Evolutionary conservation across 768 basidiomycete genomes (phyloP).

Genomic region (Glaciozyma antarctica): DNA sequence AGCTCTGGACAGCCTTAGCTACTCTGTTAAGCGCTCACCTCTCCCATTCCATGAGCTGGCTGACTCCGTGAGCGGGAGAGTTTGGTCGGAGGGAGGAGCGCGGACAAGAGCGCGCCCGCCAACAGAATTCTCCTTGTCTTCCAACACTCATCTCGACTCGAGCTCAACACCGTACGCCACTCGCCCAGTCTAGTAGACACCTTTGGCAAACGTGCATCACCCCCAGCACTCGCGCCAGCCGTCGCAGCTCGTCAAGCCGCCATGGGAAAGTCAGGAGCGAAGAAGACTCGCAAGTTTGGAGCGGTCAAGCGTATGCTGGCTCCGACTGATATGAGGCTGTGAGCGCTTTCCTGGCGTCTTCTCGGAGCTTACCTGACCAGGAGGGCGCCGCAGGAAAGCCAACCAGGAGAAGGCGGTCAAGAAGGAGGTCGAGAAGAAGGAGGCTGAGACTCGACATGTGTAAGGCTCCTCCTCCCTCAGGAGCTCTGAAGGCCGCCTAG

Average conservation of each 20-base stretch:
- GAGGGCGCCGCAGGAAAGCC: conserved; percentile 60
- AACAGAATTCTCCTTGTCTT: too few relatives aligned
- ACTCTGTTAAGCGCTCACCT: neutral
- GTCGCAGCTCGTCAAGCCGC: too few relatives aligned
- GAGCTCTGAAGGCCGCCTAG: neutral
- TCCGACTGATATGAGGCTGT: conserved; percentile 88
- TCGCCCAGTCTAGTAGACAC: too few relatives aligned
- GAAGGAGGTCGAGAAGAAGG: conserved; percentile 72
- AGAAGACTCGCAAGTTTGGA: conserved; percentile 87
- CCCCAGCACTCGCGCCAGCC: too few relatives aligned
- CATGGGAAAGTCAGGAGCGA: conserved; percentile 13
- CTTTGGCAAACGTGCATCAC: too few relatives aligned
- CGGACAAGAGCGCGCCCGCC: too few relatives aligned
- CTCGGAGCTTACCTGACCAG: neutral
- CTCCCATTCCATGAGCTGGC: neutral
- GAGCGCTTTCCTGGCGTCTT: conserved; percentile 36
- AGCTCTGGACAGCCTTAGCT: neutral
- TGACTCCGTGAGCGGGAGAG: too few relatives aligned
- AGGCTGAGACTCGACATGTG: conserved; percentile 46
- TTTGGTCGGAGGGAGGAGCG: too few relatives aligned
- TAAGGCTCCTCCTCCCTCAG: conserved; percentile 11
- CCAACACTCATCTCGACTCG: too few relatives aligned
- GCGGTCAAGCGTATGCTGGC: conserved; percentile 86
- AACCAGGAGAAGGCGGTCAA: conserved; percentile 82
- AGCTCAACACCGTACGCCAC: too few relatives aligned